phyloP scores from a whole-genome alignment of 345 rosid species.

The Populus alba region DNA sequence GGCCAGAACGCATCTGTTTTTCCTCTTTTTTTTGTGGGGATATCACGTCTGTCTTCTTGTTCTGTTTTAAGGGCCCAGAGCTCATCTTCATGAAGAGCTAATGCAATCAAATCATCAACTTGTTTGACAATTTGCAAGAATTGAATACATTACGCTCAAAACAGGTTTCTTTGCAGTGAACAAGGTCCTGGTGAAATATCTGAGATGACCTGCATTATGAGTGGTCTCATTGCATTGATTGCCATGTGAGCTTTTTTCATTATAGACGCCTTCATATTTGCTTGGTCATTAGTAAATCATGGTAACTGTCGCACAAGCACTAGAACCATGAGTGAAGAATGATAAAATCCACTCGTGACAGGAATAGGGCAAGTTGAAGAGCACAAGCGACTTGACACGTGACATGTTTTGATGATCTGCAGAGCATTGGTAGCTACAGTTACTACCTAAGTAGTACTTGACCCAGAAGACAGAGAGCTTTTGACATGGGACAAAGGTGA shows the following conservation, averaged over 20 bases:
- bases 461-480: not conserved
- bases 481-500: constrained; percentile 38
- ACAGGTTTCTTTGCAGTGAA: not conserved
- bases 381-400: not conserved
- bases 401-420: not conserved
- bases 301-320: not conserved
- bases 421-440: not conserved
- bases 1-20: not conserved
- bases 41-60: too few relatives aligned
- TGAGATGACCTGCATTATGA: too few relatives aligned
- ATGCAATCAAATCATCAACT: too few relatives aligned
- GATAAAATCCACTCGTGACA: not conserved
- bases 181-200: not conserved
- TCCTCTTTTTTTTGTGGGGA: not conserved
- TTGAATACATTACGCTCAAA: not conserved
- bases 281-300: not conserved
- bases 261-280: too few relatives aligned
- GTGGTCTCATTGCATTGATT: not conserved
- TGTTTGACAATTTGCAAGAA: not conserved
- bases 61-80: not conserved
- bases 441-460: too few relatives aligned
- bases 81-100: too few relatives aligned
- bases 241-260: not conserved
- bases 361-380: not conserved
- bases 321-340: not conserved